These are phyloP conservation scores for Neofusicoccum cordaticola DNA, from an alignment of 2,329 filamentous ascomycete genomes.

Conservation along the genomic window DNA sequence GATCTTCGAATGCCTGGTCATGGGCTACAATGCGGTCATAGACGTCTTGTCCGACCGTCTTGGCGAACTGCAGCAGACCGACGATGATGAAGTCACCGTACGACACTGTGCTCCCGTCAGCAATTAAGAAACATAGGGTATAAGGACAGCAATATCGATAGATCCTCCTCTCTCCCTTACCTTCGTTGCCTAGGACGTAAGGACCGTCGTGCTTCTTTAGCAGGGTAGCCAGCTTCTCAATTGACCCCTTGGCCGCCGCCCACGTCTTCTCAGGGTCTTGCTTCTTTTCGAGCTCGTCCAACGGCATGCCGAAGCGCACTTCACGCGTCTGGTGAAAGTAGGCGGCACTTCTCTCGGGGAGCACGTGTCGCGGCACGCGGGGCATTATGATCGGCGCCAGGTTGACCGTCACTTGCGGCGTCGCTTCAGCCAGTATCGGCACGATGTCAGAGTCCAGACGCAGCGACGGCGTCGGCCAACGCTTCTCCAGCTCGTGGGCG, in stretches of 20 bases:
- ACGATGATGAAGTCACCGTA: slow-evolving; percentile 54
- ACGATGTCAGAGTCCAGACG: slow-evolving; percentile 51
- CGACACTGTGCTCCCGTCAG: slow-evolving; percentile 27
- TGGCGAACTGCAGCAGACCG: slow-evolving; percentile 47
- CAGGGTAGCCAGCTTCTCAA: slow-evolving; percentile 40
- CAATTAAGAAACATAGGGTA: background rate
- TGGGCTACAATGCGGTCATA: slow-evolving; percentile 40
- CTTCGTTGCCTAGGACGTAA: slow-evolving; percentile 58
- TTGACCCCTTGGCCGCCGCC: slow-evolving; percentile 40
- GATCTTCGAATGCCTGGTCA: slow-evolving; percentile 36
- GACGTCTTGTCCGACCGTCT: slow-evolving; percentile 33
- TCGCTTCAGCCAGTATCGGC: slow-evolving; percentile 30
- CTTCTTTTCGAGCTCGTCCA: slow-evolving; percentile 50
- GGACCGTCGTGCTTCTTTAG: slow-evolving; percentile 58
- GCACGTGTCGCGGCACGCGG: slow-evolving; percentile 49
- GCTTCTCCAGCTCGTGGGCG: slow-evolving; percentile 56
- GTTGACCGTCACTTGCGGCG: slow-evolving; percentile 26
- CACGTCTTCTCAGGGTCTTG: slow-evolving; percentile 53
- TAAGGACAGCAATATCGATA: slow-evolving; percentile 33
- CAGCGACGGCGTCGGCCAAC: slow-evolving; percentile 57
- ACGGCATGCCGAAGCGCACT: slow-evolving; percentile 49
- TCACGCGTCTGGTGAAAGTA: slow-evolving; percentile 59
- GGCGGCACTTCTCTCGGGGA: slow-evolving; percentile 43
- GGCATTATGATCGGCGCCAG: slow-evolving; percentile 35
- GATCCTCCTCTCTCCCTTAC: slow-evolving; percentile 23